A percentile compares a stretch with the other conserved stretches of the same genome.
These are phyloP conservation scores for Beverwykella pulmonaria DNA, from an alignment of 495 filamentous ascomycete genomes.

Conservation along the genomic window DNA sequence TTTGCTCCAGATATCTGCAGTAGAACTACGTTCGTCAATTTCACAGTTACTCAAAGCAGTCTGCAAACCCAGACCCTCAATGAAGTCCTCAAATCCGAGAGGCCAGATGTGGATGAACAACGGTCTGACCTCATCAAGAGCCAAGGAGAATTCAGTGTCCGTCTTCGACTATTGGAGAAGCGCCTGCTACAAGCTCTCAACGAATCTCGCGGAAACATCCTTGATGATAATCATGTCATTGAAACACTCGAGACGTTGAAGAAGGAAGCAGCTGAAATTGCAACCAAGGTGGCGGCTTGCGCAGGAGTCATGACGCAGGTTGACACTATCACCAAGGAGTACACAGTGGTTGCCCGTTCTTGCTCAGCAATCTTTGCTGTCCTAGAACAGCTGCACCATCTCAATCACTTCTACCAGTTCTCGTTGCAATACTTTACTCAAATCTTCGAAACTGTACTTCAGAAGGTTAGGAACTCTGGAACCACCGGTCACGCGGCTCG, in stretches of 20 bases:
- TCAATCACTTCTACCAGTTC: slow-evolving; percentile 99
- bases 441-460: slow-evolving; percentile 93
- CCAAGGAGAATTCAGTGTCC: slow-evolving; percentile 97
- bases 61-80: slow-evolving; percentile 96
- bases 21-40: slow-evolving; percentile 98
- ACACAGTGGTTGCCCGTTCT: slow-evolving; percentile 86
- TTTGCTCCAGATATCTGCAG: slow-evolving; percentile 99
- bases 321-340: slow-evolving; percentile 88
- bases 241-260: slow-evolving; percentile 97
- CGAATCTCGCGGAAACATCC: slow-evolving; percentile 95
- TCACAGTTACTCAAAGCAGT: slow-evolving; percentile 98
- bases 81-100: slow-evolving; percentile 93
- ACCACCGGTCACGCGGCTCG: slow-evolving; percentile 76
- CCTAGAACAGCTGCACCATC: slow-evolving; percentile 92
- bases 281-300: slow-evolving; percentile 91
- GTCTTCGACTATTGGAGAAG: slow-evolving; percentile 95
- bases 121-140: slow-evolving; percentile 96
- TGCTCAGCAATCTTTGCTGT: slow-evolving; percentile 97
- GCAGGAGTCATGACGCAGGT: slow-evolving; percentile 98
- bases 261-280: slow-evolving; percentile 94
- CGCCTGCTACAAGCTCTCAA: slow-evolving; percentile 91
- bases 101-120: slow-evolving; percentile 95
- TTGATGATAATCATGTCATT: slow-evolving; percentile 97
- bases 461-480: slow-evolving; percentile 72
- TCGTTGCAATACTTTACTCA: slow-evolving; percentile 96